phyloP scores from a whole-genome alignment of 164 flowering plant genomes.

The Vitis riparia region DNA sequence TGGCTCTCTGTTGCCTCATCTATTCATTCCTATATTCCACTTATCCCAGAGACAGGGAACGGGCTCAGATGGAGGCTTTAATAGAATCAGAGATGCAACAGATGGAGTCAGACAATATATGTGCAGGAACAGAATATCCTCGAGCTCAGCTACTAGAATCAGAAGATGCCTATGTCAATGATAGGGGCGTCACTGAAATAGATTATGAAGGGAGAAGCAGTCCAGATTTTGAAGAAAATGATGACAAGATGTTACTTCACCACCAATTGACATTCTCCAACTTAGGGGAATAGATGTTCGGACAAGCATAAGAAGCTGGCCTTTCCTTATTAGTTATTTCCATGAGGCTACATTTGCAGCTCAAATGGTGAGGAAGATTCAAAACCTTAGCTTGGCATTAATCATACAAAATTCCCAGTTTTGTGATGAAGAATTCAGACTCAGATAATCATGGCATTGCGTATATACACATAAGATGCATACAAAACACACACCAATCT shows the following conservation, averaged over 20 bases:
- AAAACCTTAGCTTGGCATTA: not conserved
- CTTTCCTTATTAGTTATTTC: not conserved
- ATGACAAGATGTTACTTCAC: constrained; percentile 45
- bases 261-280: constrained; percentile 44
- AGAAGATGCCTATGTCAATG: constrained; percentile 26
- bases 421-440: too few species aligned
- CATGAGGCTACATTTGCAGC: not conserved
- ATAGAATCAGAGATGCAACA: constrained; percentile 75
- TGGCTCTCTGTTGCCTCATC: constrained; percentile 74
- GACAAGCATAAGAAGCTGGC: not conserved
- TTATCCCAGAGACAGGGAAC: constrained; percentile 85
- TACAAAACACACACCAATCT: too few species aligned
- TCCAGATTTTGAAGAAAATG: constrained; percentile 44
- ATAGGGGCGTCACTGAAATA: constrained; percentile 41
- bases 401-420: not conserved
- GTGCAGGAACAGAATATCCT: constrained; percentile 21
- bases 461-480: too few species aligned
- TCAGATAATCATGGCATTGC: too few species aligned
- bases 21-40: constrained; percentile 78
- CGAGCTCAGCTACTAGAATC: constrained; percentile 17
- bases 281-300: constrained; percentile 19
- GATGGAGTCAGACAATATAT: constrained; percentile 35
- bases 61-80: constrained; percentile 68
- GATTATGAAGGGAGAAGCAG: constrained; percentile 39
- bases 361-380: not conserved